phyloP scores from a whole-genome alignment of 139 green algal species.

The Chlamydomonas sphaeroides region DNA sequence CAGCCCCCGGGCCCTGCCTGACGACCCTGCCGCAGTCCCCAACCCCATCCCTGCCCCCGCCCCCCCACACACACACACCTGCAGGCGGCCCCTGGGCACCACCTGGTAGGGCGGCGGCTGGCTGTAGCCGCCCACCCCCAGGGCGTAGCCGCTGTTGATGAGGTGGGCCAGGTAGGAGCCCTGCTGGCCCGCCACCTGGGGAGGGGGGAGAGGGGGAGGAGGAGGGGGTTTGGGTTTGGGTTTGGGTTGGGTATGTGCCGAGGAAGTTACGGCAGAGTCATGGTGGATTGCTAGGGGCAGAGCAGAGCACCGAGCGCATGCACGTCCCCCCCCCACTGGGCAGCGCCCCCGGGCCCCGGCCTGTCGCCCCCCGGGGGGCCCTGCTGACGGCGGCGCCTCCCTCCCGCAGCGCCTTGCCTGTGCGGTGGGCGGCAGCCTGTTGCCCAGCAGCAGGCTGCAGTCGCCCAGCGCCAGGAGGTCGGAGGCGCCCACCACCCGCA shows the following conservation, averaged over 20 bases:
- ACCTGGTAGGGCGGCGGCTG: conserved; percentile 27
- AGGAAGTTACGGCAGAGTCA: too few relatives aligned
- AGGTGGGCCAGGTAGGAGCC: conserved; percentile 67
- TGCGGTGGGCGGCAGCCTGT: conserved; percentile 67
- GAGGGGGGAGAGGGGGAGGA: neutral
- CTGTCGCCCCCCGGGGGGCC: too few relatives aligned
- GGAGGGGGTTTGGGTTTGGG: too few relatives aligned
- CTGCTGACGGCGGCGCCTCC: too few relatives aligned
- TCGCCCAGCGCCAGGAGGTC: conserved; percentile 74
- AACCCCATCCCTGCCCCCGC: too few relatives aligned
- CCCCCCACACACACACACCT: conserved; percentile 7
- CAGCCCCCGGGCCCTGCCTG: too few relatives aligned
- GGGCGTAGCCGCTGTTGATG: conserved; percentile 55
- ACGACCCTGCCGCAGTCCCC: too few relatives aligned
- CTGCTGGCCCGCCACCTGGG: conserved; percentile 63
- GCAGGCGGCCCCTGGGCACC: neutral
- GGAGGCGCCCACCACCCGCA: conserved; percentile 68
- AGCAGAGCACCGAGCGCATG: too few relatives aligned
- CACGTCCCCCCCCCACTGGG: too few relatives aligned
- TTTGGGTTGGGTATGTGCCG: too few relatives aligned
- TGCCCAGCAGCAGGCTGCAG: conserved; percentile 55
- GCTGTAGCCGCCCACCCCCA: conserved; percentile 51
- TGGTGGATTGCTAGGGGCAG: too few relatives aligned
- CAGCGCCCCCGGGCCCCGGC: too few relatives aligned
- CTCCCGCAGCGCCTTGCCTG: conserved; percentile 59